Evolutionary conservation across 495 filamentous ascomycete genomes (phyloP).

Genomic region (Penicillium mononematosum): DNA sequence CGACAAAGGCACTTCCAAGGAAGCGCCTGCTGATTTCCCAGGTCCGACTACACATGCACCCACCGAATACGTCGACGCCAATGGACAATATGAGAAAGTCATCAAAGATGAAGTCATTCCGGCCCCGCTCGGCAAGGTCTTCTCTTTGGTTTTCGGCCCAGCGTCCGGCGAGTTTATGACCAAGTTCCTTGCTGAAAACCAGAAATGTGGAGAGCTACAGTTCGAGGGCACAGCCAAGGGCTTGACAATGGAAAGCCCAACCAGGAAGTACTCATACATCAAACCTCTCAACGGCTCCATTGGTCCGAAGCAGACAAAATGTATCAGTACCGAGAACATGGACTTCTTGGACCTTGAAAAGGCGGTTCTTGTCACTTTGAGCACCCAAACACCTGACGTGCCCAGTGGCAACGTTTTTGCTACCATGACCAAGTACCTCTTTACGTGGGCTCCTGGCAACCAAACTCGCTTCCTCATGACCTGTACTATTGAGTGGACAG

Average conservation of each 20-base stretch:
- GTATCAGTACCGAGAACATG: constrained; percentile 79
- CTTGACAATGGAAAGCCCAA: constrained; percentile 67
- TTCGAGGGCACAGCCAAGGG: constrained; percentile 80
- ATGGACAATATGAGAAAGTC: constrained; percentile 77
- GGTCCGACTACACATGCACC: constrained; percentile 80
- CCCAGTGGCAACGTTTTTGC: constrained; percentile 89
- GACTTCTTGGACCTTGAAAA: constrained; percentile 86
- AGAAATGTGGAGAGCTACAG: constrained; percentile 83
- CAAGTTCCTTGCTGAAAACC: constrained; percentile 81
- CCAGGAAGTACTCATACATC: constrained; percentile 80
- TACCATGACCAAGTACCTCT: constrained; percentile 89
- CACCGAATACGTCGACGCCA: constrained; percentile 76
- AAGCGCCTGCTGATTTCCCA: constrained; percentile 68
- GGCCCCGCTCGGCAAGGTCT: constrained; percentile 90
- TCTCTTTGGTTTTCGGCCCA: constrained; percentile 81
- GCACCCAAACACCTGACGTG: constrained; percentile 91
- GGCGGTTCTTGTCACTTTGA: constrained; percentile 71
- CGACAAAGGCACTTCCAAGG: constrained; percentile 54
- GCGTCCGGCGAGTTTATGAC: constrained; percentile 74
- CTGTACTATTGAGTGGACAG: constrained; percentile 91
- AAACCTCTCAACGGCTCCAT: constrained; percentile 82
- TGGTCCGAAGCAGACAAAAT: constrained; percentile 94
- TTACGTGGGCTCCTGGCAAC: constrained; percentile 86
- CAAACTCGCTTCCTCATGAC: constrained; percentile 79
- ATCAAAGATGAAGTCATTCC: constrained; percentile 82